Base-by-base conservation (phyloP, 164 flowering plant genomes). In the Macadamia integrifolia region DNA sequence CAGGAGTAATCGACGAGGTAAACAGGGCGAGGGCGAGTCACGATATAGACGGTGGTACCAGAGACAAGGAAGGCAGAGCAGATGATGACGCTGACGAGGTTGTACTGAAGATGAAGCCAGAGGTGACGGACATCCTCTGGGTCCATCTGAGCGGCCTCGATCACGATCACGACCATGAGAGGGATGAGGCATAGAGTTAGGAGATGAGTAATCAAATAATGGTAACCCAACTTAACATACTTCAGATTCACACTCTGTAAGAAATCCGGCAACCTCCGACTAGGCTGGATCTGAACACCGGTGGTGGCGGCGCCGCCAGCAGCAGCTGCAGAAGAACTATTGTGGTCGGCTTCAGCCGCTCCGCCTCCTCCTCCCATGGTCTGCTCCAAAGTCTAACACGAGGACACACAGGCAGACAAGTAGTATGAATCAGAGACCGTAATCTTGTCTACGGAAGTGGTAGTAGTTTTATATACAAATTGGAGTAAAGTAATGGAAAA, bases 71-170 rank as follows among this genome's bases (percentile, higher is more conserved):
- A 53, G 18, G 57, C 57, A 14, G 57, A 53, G 17, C 57, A 53
- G 57, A 53, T 17, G 57, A 53, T 53, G 57, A 53, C 57, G 57
- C 17, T 53, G 18, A 53, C 57, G 18, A 53, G 57, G 15, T 53
- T 53, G 57, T 53, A 53, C 18, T 53, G 57, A n/a, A 53, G 57
- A n/a, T 53, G 57, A n/a, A 53, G 57, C 57, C 57, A 53, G n/a
- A 53, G 57, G 4, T 53, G 57, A 6, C 57, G 57, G 18, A 17
- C 2, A 53, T 53, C 57, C 17, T 11, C 57, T 14, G 57, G 57
- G 18, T 53, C 14, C 57, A 53, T 53, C 57, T 53, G 57, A 6
- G n/a, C 15, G 15, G 57, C 57, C 57, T 53, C n/a, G 18, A 53
- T 17, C 6, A 53, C 18, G n/a, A 53, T 53, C 57, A 53, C 18